phyloP scores from a whole-genome alignment of 179 eudicot species.

The Silene noctiflora region DNA sequence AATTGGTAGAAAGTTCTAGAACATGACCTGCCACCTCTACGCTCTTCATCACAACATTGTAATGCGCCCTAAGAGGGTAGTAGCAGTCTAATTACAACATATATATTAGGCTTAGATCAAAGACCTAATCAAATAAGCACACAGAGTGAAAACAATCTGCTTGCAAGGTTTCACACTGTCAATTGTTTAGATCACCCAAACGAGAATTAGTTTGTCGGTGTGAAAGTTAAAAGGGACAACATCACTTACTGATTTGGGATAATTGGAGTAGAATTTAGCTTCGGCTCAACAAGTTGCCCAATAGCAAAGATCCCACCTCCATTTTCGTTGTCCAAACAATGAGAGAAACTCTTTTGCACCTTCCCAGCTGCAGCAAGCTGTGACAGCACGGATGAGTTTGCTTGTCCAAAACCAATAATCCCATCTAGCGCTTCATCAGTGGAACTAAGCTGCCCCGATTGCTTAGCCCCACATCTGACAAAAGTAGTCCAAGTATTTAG shows the following conservation, averaged over 20 bases:
- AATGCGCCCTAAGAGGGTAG: conserved; percentile 68
- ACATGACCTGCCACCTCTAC: conserved; percentile 63
- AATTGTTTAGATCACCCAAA: no score
- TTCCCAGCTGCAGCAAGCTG: conserved; percentile 68
- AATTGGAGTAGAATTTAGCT: conserved; percentile 54
- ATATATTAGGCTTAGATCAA: conserved; percentile 9
- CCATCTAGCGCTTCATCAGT: conserved; percentile 73
- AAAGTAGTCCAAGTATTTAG: conserved; percentile 5
- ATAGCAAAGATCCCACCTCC: conserved; percentile 90
- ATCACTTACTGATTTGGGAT: conserved; percentile 62
- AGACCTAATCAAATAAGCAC: not conserved
- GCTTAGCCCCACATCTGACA: conserved; percentile 67
- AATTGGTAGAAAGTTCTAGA: conserved; percentile 42
- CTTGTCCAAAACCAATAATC: conserved; percentile 80
- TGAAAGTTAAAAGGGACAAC: no score
- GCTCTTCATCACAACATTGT: conserved; percentile 61
- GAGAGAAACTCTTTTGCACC: conserved; percentile 68
- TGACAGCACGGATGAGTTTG: conserved; percentile 74
- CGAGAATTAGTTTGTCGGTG: no score
- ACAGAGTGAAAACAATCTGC: not conserved
- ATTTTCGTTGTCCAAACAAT: conserved; percentile 62
- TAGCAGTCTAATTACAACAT: conserved; percentile 37
- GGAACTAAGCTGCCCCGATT: conserved; percentile 61
- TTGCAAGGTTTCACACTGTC: no score
- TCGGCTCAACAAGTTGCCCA: conserved; percentile 75